Evolutionary conservation across 495 filamentous ascomycete genomes (phyloP), one percentile per base, ranked within the genome.

Genomic region (Chaetomium cochliodes): DNA sequence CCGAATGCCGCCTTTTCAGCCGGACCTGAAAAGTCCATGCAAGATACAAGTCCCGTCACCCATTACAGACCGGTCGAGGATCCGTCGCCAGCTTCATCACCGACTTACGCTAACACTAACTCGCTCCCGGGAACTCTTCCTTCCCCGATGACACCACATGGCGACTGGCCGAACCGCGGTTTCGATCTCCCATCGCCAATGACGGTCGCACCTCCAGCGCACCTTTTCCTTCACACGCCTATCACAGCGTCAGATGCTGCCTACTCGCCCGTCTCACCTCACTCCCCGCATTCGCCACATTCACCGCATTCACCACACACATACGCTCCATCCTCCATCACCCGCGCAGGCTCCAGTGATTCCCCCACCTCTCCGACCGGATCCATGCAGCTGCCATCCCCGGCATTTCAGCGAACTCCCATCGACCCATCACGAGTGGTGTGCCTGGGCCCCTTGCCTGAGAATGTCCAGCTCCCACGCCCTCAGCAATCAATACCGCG

Each of bases 361-460:
- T 76, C 76, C 2, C 59, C 72, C 4, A 72, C 69, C 3, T 77
- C 74, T 23, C 70, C 73, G 39, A 62, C 67, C 15, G 62, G 61
- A 46, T 68, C 72, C 23, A 37, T 74, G 25, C 60, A 68, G 15
- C 56, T 77, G 15, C 74, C 79, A 16, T 58, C 71, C 8, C 73
- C 78, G 2, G 70, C 76, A 3, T 74, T 74, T 44, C 82, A 77
- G 55, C 77, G 76, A 51, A 77, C 74, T n/a, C 79, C 77, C 11
- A 82, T 85, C 60, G 79, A 81, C 58, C 78, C 80, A 37, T 77
- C 78, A 6, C 68, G 79, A 39, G 78, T 85, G 6, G 69, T 84
- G n/a, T 85, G 81, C 52, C 72, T 83, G 1, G 82, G 81, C 0
- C 78, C 78, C 12, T 67, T 84, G 46, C 82, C 82, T 1, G 78